Base-by-base conservation (phyloP, 1,284 basidiomycete species). In the Kalmanozyma brasiliensis region DNA sequence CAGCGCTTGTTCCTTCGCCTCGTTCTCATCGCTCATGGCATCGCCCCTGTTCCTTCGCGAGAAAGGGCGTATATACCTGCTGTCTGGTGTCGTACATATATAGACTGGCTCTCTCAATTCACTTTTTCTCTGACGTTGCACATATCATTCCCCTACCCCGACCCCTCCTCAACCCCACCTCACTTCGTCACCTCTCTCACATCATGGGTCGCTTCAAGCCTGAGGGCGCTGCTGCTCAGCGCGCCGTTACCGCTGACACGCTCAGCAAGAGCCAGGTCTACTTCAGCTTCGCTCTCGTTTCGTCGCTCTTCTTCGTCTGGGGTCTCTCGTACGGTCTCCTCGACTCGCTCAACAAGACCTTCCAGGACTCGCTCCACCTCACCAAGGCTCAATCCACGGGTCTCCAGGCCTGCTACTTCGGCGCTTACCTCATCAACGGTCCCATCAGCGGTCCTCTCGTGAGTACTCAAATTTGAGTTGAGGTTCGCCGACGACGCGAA, bases 401-500 rank as follows among this genome's bases (percentile, higher is more conserved):
- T 60, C 86, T 94, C 29, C 92, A 94, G 79, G 86, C 91, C 8
- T 90, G 91, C 4, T 94, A 93, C 83, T 94, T 93, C 70, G 79
- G 89, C 84, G 36, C 55, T 13, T 63, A 41, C 35, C 52, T 66
- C 35, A 17, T 59, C 52, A 56, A 59, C 32, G 72, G 73, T 44
- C 55, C 66, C 14, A 65, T 68, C 53, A 35, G 52, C 59, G 53
- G 67, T 61, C 47, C 83, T 57, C 76, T 83, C 16, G 36, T 49
- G 3, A 42, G 56, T n/a, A n/a, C n/a, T n/a, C n/a, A n/a, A n/a
- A n/a, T n/a, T n/a, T n/a, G n/a, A n/a, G n/a, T n/a, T n/a, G n/a
- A n/a, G n/a, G n/a, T n/a, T n/a, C n/a, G n/a, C n/a, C n/a, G n/a
- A n/a, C n/a, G n/a, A n/a, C n/a, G n/a, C n/a, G n/a, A n/a, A n/a